These are phyloP conservation scores for Seiridium unicorne DNA, from an alignment of 2,329 filamentous ascomycete species.

Conservation along the genomic window DNA sequence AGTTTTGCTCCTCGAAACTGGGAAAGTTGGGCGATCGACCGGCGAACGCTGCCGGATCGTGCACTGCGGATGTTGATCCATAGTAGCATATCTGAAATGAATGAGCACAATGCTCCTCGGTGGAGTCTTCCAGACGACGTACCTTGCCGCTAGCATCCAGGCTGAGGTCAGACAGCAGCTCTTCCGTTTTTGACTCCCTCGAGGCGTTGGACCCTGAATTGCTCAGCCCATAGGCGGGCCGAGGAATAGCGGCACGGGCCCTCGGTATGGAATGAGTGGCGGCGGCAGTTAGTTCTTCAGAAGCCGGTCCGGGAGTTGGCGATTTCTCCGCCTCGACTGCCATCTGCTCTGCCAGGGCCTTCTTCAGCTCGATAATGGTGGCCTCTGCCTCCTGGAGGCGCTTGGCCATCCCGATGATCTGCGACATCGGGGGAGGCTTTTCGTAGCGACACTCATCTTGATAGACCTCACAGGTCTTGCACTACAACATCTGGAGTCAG, in stretches of 20 bases:
- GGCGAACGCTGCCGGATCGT: slow-evolving; percentile 15
- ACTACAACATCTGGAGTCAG: slow-evolving; percentile 4
- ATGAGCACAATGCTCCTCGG: not conserved
- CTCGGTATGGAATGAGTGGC: not conserved
- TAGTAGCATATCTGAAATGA: slow-evolving; percentile 20
- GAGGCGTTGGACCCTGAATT: slow-evolving; percentile 4
- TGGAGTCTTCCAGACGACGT: not conserved
- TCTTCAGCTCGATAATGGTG: slow-evolving; percentile 15
- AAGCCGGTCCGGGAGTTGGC: not conserved
- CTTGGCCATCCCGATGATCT: slow-evolving; percentile 26
- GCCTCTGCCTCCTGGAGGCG: slow-evolving; percentile 23
- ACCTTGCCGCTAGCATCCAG: slow-evolving; percentile 21
- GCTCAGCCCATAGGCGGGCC: not conserved
- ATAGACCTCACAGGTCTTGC: slow-evolving; percentile 30
- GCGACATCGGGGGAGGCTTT: slow-evolving; percentile 28
- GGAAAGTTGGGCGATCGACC: slow-evolving; percentile 12
- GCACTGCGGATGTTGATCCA: slow-evolving; percentile 25
- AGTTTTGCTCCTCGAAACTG: slow-evolving; percentile 14
- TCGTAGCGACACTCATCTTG: slow-evolving; percentile 29
- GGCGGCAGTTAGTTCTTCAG: not conserved
- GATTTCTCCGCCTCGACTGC: not conserved
- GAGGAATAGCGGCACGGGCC: not conserved
- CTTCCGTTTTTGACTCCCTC: slow-evolving; percentile 9
- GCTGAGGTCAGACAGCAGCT: slow-evolving; percentile 19
- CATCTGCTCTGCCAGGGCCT: slow-evolving; percentile 8